phyloP scores from a whole-genome alignment of 2,329 filamentous ascomycete species.

The Ceratocystis eucalypticola region DNA sequence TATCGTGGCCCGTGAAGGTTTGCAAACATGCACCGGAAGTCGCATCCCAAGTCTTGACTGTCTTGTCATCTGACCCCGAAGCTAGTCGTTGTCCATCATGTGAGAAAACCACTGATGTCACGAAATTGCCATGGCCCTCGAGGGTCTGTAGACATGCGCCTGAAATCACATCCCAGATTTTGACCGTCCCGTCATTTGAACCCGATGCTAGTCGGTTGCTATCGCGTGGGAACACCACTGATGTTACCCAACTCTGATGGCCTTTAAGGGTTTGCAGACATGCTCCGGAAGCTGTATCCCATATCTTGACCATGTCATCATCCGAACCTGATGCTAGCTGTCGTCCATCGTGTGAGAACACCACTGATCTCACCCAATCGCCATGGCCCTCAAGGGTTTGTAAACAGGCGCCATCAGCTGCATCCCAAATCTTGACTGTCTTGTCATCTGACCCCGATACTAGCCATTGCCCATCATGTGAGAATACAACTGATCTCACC shows the following conservation, averaged over 20 bases:
- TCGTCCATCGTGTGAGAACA: no score
- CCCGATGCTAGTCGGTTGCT: background rate
- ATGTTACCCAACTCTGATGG: no score
- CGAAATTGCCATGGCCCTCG: background rate
- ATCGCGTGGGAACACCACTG: background rate
- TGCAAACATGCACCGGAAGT: background rate
- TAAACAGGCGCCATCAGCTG: no score
- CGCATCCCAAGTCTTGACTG: background rate
- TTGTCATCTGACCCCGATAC: no score
- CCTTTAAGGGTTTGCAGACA: no score
- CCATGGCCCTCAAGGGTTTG: no score
- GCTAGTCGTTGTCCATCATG: background rate
- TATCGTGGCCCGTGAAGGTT: background rate
- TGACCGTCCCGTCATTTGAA: background rate
- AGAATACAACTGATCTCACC: background rate
- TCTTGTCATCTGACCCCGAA: background rate
- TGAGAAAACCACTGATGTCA: background rate
- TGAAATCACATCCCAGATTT: background rate
- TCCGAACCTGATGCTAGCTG: no score
- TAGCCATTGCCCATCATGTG: no score
- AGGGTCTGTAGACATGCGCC: background rate
- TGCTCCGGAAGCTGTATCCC: no score
- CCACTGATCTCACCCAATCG: no score
- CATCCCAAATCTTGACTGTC: no score
- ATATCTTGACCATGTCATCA: no score